Conservation (phyloP, 805 yeast species). For the Suhomyces xylopsoci region DNA sequence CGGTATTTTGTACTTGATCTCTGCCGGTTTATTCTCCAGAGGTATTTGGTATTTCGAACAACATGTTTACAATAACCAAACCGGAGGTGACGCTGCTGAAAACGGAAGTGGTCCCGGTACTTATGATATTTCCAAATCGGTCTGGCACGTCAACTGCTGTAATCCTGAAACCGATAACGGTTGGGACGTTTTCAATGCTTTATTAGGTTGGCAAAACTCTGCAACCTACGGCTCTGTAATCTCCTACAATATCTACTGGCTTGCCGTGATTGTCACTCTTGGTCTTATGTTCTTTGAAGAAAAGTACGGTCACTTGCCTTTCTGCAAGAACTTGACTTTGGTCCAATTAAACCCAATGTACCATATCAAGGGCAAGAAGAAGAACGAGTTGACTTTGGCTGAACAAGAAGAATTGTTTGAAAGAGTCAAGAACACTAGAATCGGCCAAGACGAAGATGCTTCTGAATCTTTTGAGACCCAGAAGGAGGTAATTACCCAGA, state of each 20-base stretch:
- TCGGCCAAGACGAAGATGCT: slow-evolving; percentile 15
- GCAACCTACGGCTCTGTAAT: slow-evolving; percentile 26
- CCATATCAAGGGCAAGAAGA: slow-evolving; percentile 66
- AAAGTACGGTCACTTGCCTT: slow-evolving; percentile 24
- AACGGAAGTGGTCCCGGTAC: slow-evolving; percentile 26
- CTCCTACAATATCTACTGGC: slow-evolving; percentile 26
- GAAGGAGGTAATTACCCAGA: background rate
- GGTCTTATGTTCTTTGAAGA: slow-evolving; percentile 22
- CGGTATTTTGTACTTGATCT: slow-evolving; percentile 22
- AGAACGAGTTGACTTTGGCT: slow-evolving; percentile 50
- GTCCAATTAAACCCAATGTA: slow-evolving; percentile 69
- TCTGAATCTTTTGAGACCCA: slow-evolving; percentile 1
- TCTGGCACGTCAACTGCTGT: slow-evolving; percentile 29
- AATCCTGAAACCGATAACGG: slow-evolving; percentile 24
- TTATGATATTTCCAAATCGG: slow-evolving; percentile 20
- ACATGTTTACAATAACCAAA: slow-evolving; percentile 12
- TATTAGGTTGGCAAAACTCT: slow-evolving; percentile 28
- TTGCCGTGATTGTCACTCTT: slow-evolving; percentile 15
- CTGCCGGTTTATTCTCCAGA: slow-evolving; percentile 26
- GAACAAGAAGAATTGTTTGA: slow-evolving; percentile 53
- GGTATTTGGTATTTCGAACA: slow-evolving; percentile 22
- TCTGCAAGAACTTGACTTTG: slow-evolving; percentile 14
- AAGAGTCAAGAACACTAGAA: slow-evolving; percentile 20
- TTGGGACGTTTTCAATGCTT: slow-evolving; percentile 26
- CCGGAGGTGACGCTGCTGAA: slow-evolving; percentile 27